Conservation (phyloP, 1,139 yeast genomes). For the Zygosaccharomyces sapae region DNA sequence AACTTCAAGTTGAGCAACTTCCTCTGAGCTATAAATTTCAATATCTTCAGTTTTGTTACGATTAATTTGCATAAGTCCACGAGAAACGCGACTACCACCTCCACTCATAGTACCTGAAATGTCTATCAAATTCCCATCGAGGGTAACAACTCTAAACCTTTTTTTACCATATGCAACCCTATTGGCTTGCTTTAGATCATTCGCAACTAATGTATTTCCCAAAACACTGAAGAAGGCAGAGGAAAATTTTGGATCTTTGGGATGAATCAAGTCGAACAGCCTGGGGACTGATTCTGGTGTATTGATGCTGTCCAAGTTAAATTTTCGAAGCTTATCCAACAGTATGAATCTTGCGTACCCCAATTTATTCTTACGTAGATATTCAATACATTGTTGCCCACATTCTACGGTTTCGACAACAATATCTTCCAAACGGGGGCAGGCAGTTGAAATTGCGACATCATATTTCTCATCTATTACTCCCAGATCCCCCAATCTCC, state of each 20-base stretch:
- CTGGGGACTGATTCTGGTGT: conserved; percentile 80
- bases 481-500: conserved; percentile 88
- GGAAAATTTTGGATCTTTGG: conserved; percentile 61
- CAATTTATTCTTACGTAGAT: conserved; percentile 72
- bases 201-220: conserved; percentile 83
- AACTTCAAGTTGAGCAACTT: conserved; percentile 51
- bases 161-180: conserved; percentile 80
- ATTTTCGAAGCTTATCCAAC: conserved; percentile 65
- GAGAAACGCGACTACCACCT: conserved; percentile 75
- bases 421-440: conserved; percentile 85
- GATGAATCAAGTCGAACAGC: conserved; percentile 74
- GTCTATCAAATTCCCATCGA: conserved; percentile 89
- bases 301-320: conserved; percentile 54
- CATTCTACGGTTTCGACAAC: conserved; percentile 93
- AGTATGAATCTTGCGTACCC: conserved; percentile 91
- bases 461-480: conserved; percentile 83
- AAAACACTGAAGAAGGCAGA: conserved; percentile 89
- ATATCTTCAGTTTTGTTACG: conserved; percentile 25
- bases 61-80: conserved; percentile 40
- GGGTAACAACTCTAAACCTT: conserved; percentile 83
- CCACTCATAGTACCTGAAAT: conserved; percentile 98
- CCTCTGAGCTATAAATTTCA: conserved; percentile 47
- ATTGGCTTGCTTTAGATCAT: conserved; percentile 74
- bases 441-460: conserved; percentile 91
- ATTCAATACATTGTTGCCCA: conserved; percentile 88